phyloP scores from a whole-genome alignment of 2,329 filamentous ascomycete species.

The Colletotrichum zoysiae region DNA sequence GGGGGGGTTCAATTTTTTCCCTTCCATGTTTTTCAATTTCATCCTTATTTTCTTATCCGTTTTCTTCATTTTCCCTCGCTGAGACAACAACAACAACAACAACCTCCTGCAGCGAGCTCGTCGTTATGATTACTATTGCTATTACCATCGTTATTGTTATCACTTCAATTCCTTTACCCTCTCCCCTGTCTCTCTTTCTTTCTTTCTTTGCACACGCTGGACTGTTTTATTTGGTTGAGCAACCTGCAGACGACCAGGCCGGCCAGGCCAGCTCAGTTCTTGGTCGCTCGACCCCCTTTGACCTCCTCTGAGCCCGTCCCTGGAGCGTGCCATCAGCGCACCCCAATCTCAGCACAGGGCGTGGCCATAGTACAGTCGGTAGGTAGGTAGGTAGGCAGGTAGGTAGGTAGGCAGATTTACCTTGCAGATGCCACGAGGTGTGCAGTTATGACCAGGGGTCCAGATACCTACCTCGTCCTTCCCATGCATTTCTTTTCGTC shows the following conservation, averaged over 20 bases:
- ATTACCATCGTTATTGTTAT: neutral
- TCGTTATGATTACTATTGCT: too few species aligned
- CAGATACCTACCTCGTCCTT: slow-evolving; percentile 30
- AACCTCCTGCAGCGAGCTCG: neutral
- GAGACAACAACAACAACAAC: neutral
- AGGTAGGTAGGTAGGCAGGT: too few species aligned
- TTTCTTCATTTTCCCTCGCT: neutral
- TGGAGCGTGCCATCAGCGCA: slow-evolving; percentile 13
- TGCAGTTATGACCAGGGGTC: slow-evolving; percentile 41
- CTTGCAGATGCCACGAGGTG: slow-evolving; percentile 42
- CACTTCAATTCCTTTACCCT: neutral
- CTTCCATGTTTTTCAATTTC: neutral
- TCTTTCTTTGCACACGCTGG: neutral
- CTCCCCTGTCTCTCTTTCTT: neutral
- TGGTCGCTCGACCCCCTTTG: slow-evolving; percentile 1
- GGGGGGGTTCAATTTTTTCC: too few species aligned
- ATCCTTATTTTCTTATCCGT: too few species aligned
- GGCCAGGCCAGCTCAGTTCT: slow-evolving; percentile 12
- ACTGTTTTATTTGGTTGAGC: slow-evolving; percentile 12
- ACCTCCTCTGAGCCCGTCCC: slow-evolving; percentile 9
- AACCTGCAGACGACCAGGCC: neutral
- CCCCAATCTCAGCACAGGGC: slow-evolving; percentile 25
- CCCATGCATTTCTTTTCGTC: slow-evolving; percentile 33
- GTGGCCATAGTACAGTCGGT: slow-evolving; percentile 27
- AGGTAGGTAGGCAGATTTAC: slow-evolving; percentile 35